Conservation (phyloP, 352 stramenopile genomes). For the Phytophthora pluvialis region DNA sequence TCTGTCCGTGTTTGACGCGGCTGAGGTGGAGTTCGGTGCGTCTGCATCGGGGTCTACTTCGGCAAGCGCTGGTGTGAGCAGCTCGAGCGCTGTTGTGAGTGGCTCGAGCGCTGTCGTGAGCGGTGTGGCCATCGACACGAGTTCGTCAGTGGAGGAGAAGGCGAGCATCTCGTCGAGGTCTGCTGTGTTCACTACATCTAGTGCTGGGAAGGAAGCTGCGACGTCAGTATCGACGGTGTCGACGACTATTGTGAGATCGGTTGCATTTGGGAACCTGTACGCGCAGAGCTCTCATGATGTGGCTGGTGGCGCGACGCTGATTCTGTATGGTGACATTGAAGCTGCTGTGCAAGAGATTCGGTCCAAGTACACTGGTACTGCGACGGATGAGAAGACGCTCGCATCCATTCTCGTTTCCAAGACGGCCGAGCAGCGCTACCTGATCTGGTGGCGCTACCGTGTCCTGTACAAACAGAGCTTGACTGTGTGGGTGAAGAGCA, state of each 20-base stretch:
- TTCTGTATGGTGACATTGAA: constrained; percentile 45
- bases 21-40: constrained; percentile 20
- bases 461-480: constrained; percentile 69
- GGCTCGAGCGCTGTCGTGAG: constrained; percentile 10
- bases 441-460: constrained; percentile 35
- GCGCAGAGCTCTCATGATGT: constrained; percentile 5
- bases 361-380: constrained; percentile 4
- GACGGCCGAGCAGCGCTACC: constrained; percentile 29
- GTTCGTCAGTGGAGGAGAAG: constrained; percentile 14
- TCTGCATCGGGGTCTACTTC: constrained; percentile 15
- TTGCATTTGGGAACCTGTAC: constrained; percentile 16
- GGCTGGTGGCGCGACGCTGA: constrained; percentile 5
- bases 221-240: not conserved
- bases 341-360: constrained; percentile 51
- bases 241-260: not conserved
- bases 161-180: constrained; percentile 10
- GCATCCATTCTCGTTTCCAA: constrained; percentile 27
- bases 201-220: not conserved
- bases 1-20: constrained; percentile 27
- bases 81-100: constrained; percentile 6
- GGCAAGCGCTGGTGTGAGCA: constrained; percentile 3
- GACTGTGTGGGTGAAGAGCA: constrained; percentile 59
- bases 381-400: constrained; percentile 23
- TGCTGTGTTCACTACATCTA: not conserved
- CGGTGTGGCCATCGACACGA: not conserved